Base-by-base conservation (phyloP, 768 basidiomycete genomes). In the Suillus tomentosus region DNA sequence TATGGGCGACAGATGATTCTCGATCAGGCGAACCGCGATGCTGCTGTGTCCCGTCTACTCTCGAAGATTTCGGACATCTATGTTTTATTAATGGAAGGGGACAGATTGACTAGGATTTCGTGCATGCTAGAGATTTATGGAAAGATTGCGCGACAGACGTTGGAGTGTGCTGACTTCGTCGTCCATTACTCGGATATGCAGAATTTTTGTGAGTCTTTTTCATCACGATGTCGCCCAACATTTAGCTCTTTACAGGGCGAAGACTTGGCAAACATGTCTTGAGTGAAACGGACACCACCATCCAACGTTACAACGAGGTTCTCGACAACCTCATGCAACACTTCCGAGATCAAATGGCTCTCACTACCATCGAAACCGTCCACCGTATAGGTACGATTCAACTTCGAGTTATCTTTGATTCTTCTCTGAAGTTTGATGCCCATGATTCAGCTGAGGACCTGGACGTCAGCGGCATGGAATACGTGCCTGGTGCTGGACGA, bases 311-410 rank as follows among this genome's bases (percentile, higher is more conserved):
- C 19, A 40, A 24, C 14, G 13, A 45, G 15, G 37, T 47, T 15
- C 42, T 64, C 13, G 57, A 64, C 24, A 34, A 31, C 3, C 31
- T 60, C 13, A 60, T 64, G 57, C 57, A 60, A 15, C 59, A 24
- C 9, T 60, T 60, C 36, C 57, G 63, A 24, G 45, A 50, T 40
- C 7, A 37, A 22, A 45, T 27, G 8, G 54, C 7, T 17, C 40
- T 42, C 6, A 42, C 40, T 15, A 42, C 6, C 15, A 7, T 5
- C 15, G 15, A 42, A 42, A 42, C 40, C 2, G 15, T 42, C 15
- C 40, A 42, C 15, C 15, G 40, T 17, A 42, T 42, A 0, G 15
- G 40, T 42, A 17, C 3, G 15, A 42, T 42, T 4, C 40, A 17
- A 42, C 40, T 42, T 42, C 2, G 6, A 15, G 40, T 42, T 17